These are phyloP conservation scores for Cryomyces antarcticus DNA, from an alignment of 495 filamentous ascomycete species.

Conservation along the genomic window DNA sequence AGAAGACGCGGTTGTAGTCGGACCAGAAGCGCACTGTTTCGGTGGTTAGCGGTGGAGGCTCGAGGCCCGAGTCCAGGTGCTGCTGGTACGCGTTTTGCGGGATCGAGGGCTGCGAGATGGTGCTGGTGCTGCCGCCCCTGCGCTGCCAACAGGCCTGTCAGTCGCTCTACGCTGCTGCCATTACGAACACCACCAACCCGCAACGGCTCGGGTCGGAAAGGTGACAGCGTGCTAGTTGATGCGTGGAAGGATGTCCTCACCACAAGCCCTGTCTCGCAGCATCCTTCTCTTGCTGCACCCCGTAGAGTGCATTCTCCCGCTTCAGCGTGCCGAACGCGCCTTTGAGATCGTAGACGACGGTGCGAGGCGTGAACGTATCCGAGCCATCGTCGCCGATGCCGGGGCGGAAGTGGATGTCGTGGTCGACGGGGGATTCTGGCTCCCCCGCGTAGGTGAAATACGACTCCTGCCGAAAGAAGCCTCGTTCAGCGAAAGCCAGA, in stretches of 20 bases:
- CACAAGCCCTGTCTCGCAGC: conserved; percentile 32
- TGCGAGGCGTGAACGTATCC: conserved; percentile 83
- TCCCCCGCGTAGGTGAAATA: conserved; percentile 79
- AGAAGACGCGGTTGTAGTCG: conserved; percentile 79
- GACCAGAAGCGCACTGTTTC: conserved; percentile 80
- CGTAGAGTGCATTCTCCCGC: conserved; percentile 78
- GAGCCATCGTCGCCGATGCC: conserved; percentile 65
- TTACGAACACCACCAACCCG: background rate
- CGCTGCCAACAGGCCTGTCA: background rate
- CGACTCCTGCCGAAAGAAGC: conserved; percentile 48
- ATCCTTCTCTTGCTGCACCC: conserved; percentile 34
- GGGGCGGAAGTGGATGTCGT: conserved; percentile 79
- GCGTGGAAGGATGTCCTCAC: conserved; percentile 20
- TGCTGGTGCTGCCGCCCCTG: conserved; percentile 49
- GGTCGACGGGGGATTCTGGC: conserved; percentile 53
- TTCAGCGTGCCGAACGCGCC: conserved; percentile 73
- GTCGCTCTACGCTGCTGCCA: background rate
- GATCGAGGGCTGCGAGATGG: conserved; percentile 47
- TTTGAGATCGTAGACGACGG: conserved; percentile 89
- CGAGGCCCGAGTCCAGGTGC: conserved; percentile 48
- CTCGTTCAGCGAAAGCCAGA: background rate
- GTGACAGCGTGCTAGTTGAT: background rate
- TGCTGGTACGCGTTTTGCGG: conserved; percentile 51
- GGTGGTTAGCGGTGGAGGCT: conserved; percentile 40
- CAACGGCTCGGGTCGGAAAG: background rate